Evolutionary conservation across 2,329 filamentous ascomycete species (phyloP).

Genomic region (Bipolaris cookei): DNA sequence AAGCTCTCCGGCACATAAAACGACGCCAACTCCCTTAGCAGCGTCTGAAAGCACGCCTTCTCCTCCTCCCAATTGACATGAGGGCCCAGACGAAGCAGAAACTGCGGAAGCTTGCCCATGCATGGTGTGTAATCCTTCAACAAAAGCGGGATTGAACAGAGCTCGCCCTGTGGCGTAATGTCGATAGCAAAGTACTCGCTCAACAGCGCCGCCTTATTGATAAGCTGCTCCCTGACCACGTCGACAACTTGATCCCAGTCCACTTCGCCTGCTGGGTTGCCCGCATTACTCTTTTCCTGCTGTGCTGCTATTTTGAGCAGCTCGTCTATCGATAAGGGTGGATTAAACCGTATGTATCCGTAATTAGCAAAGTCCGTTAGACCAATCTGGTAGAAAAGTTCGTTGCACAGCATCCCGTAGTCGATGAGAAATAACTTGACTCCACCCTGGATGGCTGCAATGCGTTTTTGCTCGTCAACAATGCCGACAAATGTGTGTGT

Average conservation of each 20-base stretch:
- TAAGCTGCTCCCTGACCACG: conserved; percentile 70
- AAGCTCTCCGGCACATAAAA: conserved; percentile 92
- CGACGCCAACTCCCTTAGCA: conserved; percentile 82
- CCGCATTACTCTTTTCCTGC: conserved; percentile 65
- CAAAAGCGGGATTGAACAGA: conserved; percentile 81
- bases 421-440: conserved; percentile 92
- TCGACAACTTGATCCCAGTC: conserved; percentile 71
- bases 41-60: conserved; percentile 81
- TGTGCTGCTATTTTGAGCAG: conserved; percentile 76
- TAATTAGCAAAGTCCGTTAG: conserved; percentile 97
- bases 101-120: conserved; percentile 84
- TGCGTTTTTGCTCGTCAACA: conserved; percentile 82
- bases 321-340: conserved; percentile 72
- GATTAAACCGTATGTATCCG: conserved; percentile 79
- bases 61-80: conserved; percentile 87
- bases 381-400: conserved; percentile 95
- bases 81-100: conserved; percentile 86
- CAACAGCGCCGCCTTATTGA: conserved; percentile 83
- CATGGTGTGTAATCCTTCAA: conserved; percentile 88
- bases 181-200: conserved; percentile 90
- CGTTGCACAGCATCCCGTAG: conserved; percentile 82
- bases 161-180: conserved; percentile 76
- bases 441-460: conserved; percentile 91
- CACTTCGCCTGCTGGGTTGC: conserved; percentile 58
- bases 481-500: conserved; percentile 92